Evolutionary conservation across 2,329 filamentous ascomycete genomes (phyloP), one percentile per base, ranked within the genome.

Genomic region (Teratosphaeria zuluensis): DNA sequence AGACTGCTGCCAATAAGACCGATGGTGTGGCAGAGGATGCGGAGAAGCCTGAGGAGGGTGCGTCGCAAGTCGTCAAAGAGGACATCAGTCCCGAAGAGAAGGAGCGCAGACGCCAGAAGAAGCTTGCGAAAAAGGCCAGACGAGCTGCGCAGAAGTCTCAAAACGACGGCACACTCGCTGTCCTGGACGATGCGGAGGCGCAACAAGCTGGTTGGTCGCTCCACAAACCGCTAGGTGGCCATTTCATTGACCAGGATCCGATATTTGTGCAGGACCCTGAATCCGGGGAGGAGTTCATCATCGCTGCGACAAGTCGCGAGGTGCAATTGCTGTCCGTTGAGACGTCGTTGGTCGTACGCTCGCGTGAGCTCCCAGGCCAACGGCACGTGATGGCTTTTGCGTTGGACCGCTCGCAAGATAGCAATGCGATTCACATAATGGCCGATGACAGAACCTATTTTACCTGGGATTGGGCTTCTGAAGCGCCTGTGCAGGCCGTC

Each of bases 301-400:
- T 70, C 16, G 64, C 68, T 46, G 67, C 68, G 12, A 72, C 65
- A n/a, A 59, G 63, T 1, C 66, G 65, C 16, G 66, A 70, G 53
- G 63, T 70, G 2, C 68, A 70, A 53, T 58, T 72, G 4, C 59
- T 94, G 73, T 88, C 89, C 1, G 84, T 89, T 32, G 78, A 83
- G 63, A 91, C 90, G 57, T 97, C 94, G 1, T 82, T 95, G 55
- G 82, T 95, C 24, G 79, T 90, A 53, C 85, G 90, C 64, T 84
- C 85, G 58, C 86, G 96, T 54, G 76, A 81, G 12, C 76, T 86
- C 31, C 72, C 74, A n/a, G 64, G 77, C 65, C 69, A 73, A 66
- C 72, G 77, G 24, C 72, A 69, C 11, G 74, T 86, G 24, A 73
- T 77, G 24, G 77, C 77, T 28, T 84, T 79, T 66, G 75, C 77